Evolutionary conservation across 805 yeast species (phyloP), one percentile per base, ranked within the genome.

Genomic region (Myxozyma vanderwaltii): DNA sequence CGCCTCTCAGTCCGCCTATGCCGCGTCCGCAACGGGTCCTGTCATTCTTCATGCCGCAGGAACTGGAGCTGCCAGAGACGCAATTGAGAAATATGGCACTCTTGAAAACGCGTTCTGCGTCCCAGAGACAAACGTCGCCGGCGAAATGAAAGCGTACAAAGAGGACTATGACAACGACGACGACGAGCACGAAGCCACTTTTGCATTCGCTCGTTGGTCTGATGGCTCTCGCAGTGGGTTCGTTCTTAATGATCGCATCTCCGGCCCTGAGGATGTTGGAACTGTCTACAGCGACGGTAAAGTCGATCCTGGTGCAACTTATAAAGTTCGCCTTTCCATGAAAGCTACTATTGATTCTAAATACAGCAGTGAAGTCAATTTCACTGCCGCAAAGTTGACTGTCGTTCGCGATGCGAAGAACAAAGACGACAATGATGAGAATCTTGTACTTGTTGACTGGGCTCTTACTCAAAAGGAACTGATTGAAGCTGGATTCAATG

Each of bases 171-270:
- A 36, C 23, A 24, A 13, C 21, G 43, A 35, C 13, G 35, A 46
- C n/a, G 26, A 23, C 10, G 39, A 12, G 5, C 5, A 27, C 26
- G 50, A 48, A 6, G 43, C 41, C 8, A 15, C 43, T 5, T 48
- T 48, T 19, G 29, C 38, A 4, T 48, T n/a, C n/a, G 52, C 52
- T 17, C 38, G 52, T 23, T 48, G 52, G 52, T 36, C 52, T 15
- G 52, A 48, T n/a, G 52, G 52, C 3, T 48, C 52, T 13, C 52
- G 52, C 24, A 24, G 35, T 29, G 52, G 52, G 7, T 15, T 36
- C n/a, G 52, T 48, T 21, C 43, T 48, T 15, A 21, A 36, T 24
- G 15, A 15, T 10, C 33, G 35, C 6, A n/a, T 10, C n/a, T 13
- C 29, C 12, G 43, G 23, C 12, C 8, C 31, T 1, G 43, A 46